phyloP scores from a whole-genome alignment of 1,284 basidiomycete genomes.

The Ganoderma lucidum region DNA sequence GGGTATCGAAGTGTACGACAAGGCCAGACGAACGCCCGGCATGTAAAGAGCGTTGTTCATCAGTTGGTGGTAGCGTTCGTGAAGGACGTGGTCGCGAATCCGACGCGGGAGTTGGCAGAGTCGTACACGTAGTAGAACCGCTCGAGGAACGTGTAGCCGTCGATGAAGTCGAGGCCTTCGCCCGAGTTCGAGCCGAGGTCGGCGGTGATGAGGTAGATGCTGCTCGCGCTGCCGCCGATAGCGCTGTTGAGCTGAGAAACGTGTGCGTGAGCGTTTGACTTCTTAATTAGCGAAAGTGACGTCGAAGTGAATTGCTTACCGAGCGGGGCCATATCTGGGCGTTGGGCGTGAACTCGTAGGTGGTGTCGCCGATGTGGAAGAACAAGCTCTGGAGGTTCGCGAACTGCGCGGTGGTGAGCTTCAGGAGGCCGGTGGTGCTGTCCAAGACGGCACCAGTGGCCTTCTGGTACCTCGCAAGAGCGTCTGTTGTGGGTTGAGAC shows the following conservation, averaged over 20 bases:
- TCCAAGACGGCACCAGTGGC: slow-evolving; percentile 36
- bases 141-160: slow-evolving; percentile 50
- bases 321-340: slow-evolving; percentile 20
- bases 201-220: slow-evolving; percentile 40
- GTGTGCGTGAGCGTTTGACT: background rate
- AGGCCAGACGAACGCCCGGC: background rate
- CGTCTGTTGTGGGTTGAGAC: background rate
- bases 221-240: slow-evolving; percentile 38
- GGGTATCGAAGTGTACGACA: background rate
- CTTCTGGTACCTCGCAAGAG: slow-evolving; percentile 25
- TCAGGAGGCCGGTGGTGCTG: slow-evolving; percentile 36
- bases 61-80: slow-evolving; percentile 51
- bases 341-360: slow-evolving; percentile 21
- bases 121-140: slow-evolving; percentile 76
- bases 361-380: slow-evolving; percentile 13
- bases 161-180: slow-evolving; percentile 42
- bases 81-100: slow-evolving; percentile 52
- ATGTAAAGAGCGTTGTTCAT: background rate
- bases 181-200: slow-evolving; percentile 34
- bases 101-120: slow-evolving; percentile 54
- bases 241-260: slow-evolving; percentile 46
- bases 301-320: slow-evolving; percentile 1
- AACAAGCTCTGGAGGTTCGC: slow-evolving; percentile 35
- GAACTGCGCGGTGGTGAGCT: slow-evolving; percentile 33
- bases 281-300: background rate